phyloP scores from a whole-genome alignment of 768 basidiomycete genomes.

The Nidularia sp. region DNA sequence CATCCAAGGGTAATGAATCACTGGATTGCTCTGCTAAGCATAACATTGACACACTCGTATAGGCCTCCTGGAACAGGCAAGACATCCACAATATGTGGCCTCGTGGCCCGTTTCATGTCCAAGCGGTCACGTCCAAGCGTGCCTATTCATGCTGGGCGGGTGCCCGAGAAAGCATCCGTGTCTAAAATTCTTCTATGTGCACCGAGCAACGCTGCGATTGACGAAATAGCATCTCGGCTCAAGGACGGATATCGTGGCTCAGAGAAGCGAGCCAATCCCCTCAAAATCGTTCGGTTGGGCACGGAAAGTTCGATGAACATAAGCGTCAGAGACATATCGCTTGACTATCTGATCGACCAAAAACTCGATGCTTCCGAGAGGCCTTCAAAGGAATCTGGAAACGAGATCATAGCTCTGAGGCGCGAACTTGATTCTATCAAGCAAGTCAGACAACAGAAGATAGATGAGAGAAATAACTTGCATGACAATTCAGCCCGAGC shows the following conservation, averaged over 20 bases:
- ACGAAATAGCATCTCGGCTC: constrained; percentile 88
- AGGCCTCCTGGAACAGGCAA: constrained; percentile 97
- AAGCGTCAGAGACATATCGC: constrained; percentile 78
- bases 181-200: constrained; percentile 86
- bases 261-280: constrained; percentile 42
- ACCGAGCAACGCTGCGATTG: constrained; percentile 97
- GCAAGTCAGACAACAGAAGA: constrained; percentile 49
- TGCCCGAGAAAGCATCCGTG: constrained; percentile 36
- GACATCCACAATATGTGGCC: constrained; percentile 94
- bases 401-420: constrained; percentile 55
- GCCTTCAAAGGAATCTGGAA: constrained; percentile 46
- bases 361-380: constrained; percentile 48
- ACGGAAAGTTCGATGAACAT: constrained; percentile 68
- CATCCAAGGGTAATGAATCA: constrained; percentile 80
- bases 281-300: constrained; percentile 91
- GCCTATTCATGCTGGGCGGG: constrained; percentile 44
- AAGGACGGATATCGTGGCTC: constrained; percentile 70
- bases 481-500: constrained; percentile 54
- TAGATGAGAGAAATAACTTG: constrained; percentile 50
- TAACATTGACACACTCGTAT: background rate
- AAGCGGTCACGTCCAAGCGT: constrained; percentile 54
- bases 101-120: constrained; percentile 81
- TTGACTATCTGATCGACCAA: constrained; percentile 83
- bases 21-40: background rate
- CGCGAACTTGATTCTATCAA: constrained; percentile 71